A percentile compares a stretch with the other conserved stretches of the same genome.
These are phyloP conservation scores for Yamadazyma philogaea DNA, from an alignment of 805 yeast genomes.

Conservation along the genomic window DNA sequence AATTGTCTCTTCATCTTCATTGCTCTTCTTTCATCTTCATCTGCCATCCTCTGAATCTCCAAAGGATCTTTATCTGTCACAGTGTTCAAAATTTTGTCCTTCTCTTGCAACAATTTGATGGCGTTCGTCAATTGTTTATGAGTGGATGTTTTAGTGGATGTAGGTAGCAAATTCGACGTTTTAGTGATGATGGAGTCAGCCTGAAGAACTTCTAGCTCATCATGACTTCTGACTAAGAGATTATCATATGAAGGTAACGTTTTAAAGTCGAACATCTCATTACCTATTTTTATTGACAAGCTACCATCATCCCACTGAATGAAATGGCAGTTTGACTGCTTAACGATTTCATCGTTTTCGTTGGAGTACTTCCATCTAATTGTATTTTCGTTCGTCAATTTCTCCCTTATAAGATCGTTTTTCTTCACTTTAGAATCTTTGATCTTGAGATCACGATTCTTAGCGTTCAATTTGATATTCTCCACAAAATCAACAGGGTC, in stretches of 20 bases:
- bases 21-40: slow-evolving; percentile 56
- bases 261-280: slow-evolving; percentile 79
- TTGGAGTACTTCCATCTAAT: slow-evolving; percentile 92
- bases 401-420: slow-evolving; percentile 51
- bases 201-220: slow-evolving; percentile 67
- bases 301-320: slow-evolving; percentile 95
- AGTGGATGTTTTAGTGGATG: slow-evolving; percentile 82
- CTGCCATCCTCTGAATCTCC: slow-evolving; percentile 61
- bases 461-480: slow-evolving; percentile 37
- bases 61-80: slow-evolving; percentile 66
- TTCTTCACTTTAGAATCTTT: slow-evolving; percentile 44
- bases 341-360: slow-evolving; percentile 65
- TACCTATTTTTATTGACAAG: slow-evolving; percentile 79
- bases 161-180: slow-evolving; percentile 75
- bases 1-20: slow-evolving; percentile 65
- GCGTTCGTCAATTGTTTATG: slow-evolving; percentile 78
- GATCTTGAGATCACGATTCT: slow-evolving; percentile 15
- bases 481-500: slow-evolving; percentile 68
- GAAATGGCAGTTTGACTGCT: slow-evolving; percentile 86
- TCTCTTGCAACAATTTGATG: slow-evolving; percentile 48
- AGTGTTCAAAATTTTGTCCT: slow-evolving; percentile 49
- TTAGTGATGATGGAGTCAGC: slow-evolving; percentile 64
- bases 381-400: slow-evolving; percentile 74
- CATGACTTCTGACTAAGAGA: slow-evolving; percentile 67
- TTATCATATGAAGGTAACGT: slow-evolving; percentile 65